Evolutionary conservation across 352 stramenopile species (phyloP), one percentile per base, ranked within the genome.

Genomic region (Pythium monospermum): DNA sequence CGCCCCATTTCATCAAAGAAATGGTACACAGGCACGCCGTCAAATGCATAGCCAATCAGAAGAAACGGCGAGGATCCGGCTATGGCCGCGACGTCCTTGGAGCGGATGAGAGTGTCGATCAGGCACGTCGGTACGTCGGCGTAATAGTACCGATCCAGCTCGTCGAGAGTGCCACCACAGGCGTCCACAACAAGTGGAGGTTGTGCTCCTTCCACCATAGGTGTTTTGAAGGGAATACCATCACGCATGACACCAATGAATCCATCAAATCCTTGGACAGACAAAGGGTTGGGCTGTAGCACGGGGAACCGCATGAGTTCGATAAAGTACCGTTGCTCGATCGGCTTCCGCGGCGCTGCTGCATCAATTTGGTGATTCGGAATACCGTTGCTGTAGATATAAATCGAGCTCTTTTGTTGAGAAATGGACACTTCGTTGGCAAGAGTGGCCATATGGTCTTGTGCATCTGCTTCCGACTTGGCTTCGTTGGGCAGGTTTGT

Each of bases 371-470:
- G 18, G 16, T 87, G 69, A 16, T 61, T 63, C 8, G 78, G 78
- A n/a, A 87, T 50, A 1, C 76, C 73, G n/a, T 86, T 86, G 57
- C 69, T 77, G 49, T 83, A 83, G 13, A 90, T 69, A 16, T 68
- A 68, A 22, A 77, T 62, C 15, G 70, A 66, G 26, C n/a, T 18
- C 37, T 53, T 57, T 28, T 73, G 62, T 6, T 82, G 62, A 0
- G 61, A 66, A 35, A 83, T 71, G 2, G 68, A 72, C 28, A 83
- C 66, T 32, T 83, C 62, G 33, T 77, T 85, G 16, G 46, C 35
- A 0, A 72, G 45, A 10, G 36, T 21, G 3, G 22, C 37, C 6
- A 48, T 16, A 13, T 45, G n/a, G 7, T 53, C 19, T 31, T 10
- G 21, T 16, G 16, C 8, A 26, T 23, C 0, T 36, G 33, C 12